phyloP scores from a whole-genome alignment of 495 filamentous ascomycete species.

The Hypoxylon lienhwacheense region DNA sequence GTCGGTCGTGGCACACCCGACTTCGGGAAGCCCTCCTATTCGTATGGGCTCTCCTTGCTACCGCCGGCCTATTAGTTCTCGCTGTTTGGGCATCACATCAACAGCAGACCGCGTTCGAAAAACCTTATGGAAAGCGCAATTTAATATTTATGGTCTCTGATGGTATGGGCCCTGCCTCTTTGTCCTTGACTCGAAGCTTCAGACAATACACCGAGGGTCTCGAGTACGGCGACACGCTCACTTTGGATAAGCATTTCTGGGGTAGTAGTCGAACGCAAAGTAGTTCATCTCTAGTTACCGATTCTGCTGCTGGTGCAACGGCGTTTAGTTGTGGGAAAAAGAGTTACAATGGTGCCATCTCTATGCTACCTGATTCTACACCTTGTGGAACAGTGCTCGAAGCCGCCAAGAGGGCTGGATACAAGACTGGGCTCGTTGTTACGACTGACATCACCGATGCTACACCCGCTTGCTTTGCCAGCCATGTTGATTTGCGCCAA shows the following conservation, averaged over 20 bases:
- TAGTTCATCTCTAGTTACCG: conserved; percentile 78
- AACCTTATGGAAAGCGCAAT: conserved; percentile 76
- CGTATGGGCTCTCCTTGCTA: conserved; percentile 87
- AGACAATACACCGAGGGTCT: conserved; percentile 68
- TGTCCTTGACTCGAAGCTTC: conserved; percentile 82
- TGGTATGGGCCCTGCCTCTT: conserved; percentile 93
- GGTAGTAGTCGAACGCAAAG: conserved; percentile 87
- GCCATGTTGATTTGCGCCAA: conserved; percentile 75
- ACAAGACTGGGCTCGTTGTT: conserved; percentile 91
- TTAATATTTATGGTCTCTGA: conserved; percentile 99
- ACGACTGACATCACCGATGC: conserved; percentile 96
- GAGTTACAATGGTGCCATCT: conserved; percentile 95
- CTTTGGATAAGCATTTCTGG: conserved; percentile 83
- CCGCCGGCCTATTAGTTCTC: conserved; percentile 71
- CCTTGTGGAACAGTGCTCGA: conserved; percentile 95
- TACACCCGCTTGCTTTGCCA: conserved; percentile 93
- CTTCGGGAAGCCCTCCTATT: conserved; percentile 69
- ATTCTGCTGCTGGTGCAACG: conserved; percentile 93
- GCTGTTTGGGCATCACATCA: conserved; percentile 73
- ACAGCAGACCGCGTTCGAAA: conserved; percentile 44
- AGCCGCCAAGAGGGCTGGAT: conserved; percentile 87
- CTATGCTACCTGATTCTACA: conserved; percentile 77
- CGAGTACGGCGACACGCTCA: conserved; percentile 68
- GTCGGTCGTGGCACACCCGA: conserved; percentile 33
- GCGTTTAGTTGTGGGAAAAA: conserved; percentile 91